Base-by-base conservation (phyloP, 805 yeast genomes). In the Sugiyamaella valdiviana region DNA sequence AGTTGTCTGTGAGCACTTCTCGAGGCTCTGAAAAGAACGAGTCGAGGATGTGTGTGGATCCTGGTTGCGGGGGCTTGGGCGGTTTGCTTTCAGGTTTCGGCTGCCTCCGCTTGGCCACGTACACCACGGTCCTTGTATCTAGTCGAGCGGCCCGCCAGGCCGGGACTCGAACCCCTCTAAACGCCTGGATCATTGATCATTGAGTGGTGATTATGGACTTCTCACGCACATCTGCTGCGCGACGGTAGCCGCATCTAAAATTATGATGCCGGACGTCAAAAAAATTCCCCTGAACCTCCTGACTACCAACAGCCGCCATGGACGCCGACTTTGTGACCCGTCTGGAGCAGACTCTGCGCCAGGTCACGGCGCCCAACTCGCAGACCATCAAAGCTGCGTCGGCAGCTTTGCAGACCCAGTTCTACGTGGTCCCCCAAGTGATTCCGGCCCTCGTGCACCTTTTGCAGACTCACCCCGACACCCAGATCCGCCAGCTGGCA, bases 381-480 rank as follows among this genome's bases (percentile, higher is more conserved):
- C 77, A 76, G 51, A 82, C 82, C 50, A 83, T 91, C 66, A 90
- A 89, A 65, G 81, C 77, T 53, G 98, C 98, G 37, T 80, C 96
- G 2, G 73, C 75, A 44, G 75, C 79, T 56, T 77, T 93, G 62
- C 79, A 83, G 62, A 74, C 79, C 55, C 89, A 85, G 45, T 82
- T 83, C 65, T 89, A 85, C 70, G 71, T 78, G 50, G 78, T 81
- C 58, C 78, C 86, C 22, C 71, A 77, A 57, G 77, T 91, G 16
- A 75, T 91, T 51, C 93, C 95, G 16, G 82, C 95, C 9, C 73
- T 91, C 64, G 72, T 91, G 58, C 93, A 86, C 61, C 78, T 93
- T 52, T 74, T 88, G 62, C 89, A 85, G 67, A 75, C 73, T 56
- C 80, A 82, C 57, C 69, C 75, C 37, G 82, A 82, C 59, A 83